Conservation (phyloP, 768 basidiomycete genomes). For the Mycena leptocephala region DNA sequence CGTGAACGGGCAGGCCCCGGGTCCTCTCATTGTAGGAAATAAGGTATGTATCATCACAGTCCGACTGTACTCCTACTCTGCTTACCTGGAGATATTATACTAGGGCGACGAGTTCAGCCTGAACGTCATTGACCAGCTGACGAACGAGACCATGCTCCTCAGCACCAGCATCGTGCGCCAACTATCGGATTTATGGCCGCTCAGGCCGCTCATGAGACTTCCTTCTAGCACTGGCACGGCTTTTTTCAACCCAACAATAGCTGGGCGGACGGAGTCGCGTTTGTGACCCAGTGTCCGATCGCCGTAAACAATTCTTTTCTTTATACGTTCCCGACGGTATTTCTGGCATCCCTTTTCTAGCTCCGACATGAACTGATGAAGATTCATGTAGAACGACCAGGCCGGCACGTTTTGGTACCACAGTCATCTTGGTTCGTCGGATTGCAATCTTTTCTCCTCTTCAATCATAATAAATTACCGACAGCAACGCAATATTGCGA, state of each 20-base stretch:
- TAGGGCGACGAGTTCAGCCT: slow-evolving; percentile 10
- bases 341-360: not conserved
- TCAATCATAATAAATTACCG: not conserved
- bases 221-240: slow-evolving; percentile 21
- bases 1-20: slow-evolving; percentile 8
- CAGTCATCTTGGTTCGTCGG: slow-evolving; percentile 38
- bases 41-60: not conserved
- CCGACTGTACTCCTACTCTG: too few relatives aligned
- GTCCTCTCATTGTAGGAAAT: slow-evolving; percentile 14
- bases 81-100: not conserved
- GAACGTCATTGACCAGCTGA: slow-evolving; percentile 15
- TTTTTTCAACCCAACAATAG: slow-evolving; percentile 14
- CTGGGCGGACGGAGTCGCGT: slow-evolving; percentile 23
- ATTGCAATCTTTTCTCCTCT: not conserved
- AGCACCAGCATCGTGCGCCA: slow-evolving; percentile 8
- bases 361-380: not conserved
- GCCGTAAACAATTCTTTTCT: slow-evolving; percentile 6
- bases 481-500: slow-evolving; percentile 59
- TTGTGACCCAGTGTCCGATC: slow-evolving; percentile 17
- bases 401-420: slow-evolving; percentile 54
- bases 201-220: not conserved
- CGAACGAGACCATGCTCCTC: slow-evolving; percentile 21
- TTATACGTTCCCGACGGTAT: slow-evolving; percentile 21
- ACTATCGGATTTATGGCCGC: not conserved
- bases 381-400: slow-evolving; percentile 35